Evolutionary conservation across 495 filamentous ascomycete genomes (phyloP).

Genomic region (Neurospora hispaniola): DNA sequence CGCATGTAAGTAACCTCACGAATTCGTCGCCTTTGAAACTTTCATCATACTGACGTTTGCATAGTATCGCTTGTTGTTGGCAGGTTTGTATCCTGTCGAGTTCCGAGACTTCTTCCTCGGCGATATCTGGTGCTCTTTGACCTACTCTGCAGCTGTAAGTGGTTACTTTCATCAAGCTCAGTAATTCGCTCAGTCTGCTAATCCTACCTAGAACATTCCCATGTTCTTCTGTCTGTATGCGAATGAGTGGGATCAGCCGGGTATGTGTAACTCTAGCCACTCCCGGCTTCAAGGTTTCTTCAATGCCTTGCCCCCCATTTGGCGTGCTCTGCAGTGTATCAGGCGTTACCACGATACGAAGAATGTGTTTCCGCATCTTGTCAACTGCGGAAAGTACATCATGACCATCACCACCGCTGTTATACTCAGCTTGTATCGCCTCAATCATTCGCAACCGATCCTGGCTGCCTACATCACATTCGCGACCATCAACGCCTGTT

Average conservation of each 20-base stretch:
- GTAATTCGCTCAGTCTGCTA: neutral
- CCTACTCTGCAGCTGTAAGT: conserved; percentile 79
- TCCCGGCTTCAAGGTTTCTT: conserved; percentile 83
- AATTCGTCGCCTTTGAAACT: neutral
- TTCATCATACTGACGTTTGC: neutral
- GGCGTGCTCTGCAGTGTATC: conserved; percentile 83
- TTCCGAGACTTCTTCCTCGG: conserved; percentile 97
- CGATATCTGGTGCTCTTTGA: conserved; percentile 93
- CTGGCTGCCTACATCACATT: conserved; percentile 65
- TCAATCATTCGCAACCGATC: conserved; percentile 45
- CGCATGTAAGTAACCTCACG: conserved; percentile 49
- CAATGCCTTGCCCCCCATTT: conserved; percentile 69
- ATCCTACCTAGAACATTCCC: conserved; percentile 56
- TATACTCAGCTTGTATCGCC: conserved; percentile 70
- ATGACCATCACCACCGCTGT: conserved; percentile 74
- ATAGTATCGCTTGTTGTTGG: conserved; percentile 75
- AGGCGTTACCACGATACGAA: conserved; percentile 80
- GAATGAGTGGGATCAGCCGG: conserved; percentile 56
- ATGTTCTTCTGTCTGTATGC: conserved; percentile 94
- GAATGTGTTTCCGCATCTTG: conserved; percentile 83
- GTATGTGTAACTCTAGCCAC: conserved; percentile 73
- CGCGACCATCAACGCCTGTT: conserved; percentile 68
- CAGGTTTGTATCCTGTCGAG: conserved; percentile 85
- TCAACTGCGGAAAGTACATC: conserved; percentile 85
- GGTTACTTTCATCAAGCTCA: neutral